Evolutionary conservation across 176 grass and related monocot species (phyloP).

Genomic region (Avena sativa): DNA sequence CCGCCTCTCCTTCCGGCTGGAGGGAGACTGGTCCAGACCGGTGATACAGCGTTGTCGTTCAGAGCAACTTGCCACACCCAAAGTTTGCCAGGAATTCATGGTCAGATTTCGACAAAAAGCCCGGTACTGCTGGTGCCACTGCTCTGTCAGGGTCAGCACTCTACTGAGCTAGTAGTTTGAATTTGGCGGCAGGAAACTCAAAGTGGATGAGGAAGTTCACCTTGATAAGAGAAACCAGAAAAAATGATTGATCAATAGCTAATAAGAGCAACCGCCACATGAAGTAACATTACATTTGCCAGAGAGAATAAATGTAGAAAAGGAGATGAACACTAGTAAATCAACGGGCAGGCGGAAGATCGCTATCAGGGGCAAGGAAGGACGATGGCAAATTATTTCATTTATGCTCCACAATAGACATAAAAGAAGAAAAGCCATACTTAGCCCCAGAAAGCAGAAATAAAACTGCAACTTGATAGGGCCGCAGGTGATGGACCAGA

Average conservation of each 20-base stretch:
- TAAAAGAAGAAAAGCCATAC: neutral
- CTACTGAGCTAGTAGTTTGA: neutral
- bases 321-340: neutral
- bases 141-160: too few relatives aligned
- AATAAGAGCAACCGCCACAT: neutral
- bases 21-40: neutral
- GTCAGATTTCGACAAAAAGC: neutral
- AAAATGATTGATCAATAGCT: neutral
- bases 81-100: neutral
- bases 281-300: too few relatives aligned
- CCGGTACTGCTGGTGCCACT: neutral
- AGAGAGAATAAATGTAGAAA: too few relatives aligned
- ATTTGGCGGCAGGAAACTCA: neutral
- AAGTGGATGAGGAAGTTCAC: neutral
- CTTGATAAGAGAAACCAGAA: neutral
- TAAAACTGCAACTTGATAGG: slow-evolving; percentile 42
- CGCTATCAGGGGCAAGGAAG: neutral
- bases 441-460: slow-evolving; percentile 13
- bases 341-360: neutral
- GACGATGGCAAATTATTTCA: neutral
- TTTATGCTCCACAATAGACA: neutral
- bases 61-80: neutral
- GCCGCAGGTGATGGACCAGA: slow-evolving; percentile 32
- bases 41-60: neutral
- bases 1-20: neutral